Base-by-base conservation (phyloP, 805 yeast genomes). In the Ogataea nitratoaversa region DNA sequence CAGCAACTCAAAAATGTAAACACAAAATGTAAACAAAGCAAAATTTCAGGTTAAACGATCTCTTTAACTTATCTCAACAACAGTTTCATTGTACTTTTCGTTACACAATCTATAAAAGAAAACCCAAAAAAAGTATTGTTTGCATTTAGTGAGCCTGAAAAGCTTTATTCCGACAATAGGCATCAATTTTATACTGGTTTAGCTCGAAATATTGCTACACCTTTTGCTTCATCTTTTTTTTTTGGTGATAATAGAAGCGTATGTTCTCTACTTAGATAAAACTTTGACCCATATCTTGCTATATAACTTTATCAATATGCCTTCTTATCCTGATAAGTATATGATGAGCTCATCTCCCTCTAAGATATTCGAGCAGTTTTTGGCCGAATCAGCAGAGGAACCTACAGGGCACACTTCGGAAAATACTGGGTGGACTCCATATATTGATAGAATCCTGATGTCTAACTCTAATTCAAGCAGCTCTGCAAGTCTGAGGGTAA, bases 271-370 rank as follows among this genome's bases (percentile, higher is more conserved):
- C 25, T 11, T 22, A 22, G 25, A 22, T 8, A 22, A 34, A 36
- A 42, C 35, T 32, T 24, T 36, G n/a, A 19, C 22, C 22, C 14
- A 25, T 23, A 8, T 23, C 25, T 23, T 25, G n/a, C 14, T n/a
- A n/a, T n/a, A n/a, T n/a, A n/a, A n/a, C n/a, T n/a, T n/a, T n/a
- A n/a, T n/a, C n/a, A n/a, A 8, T 6, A 49, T 51, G 54, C 44
- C 57, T 38, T 39, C 49, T n/a, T 37, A 43, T 19, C 45, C 34
- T 38, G 49, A 49, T 40, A 47, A 35, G 35, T 47, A 40, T 30
- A 46, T 53, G 25, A 37, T 49, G 33, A 53, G 58, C 35, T 56
- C 61, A n/a, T 54, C 59, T 34, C 61, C 61, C 8, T 47, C 59
- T 4, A 54, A 53, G 44, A 50, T 53, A 52, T 52, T 54, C 37